Evolutionary conservation across 495 filamentous ascomycete genomes (phyloP).

Genomic region (Staphylotrichum tortipilum): DNA sequence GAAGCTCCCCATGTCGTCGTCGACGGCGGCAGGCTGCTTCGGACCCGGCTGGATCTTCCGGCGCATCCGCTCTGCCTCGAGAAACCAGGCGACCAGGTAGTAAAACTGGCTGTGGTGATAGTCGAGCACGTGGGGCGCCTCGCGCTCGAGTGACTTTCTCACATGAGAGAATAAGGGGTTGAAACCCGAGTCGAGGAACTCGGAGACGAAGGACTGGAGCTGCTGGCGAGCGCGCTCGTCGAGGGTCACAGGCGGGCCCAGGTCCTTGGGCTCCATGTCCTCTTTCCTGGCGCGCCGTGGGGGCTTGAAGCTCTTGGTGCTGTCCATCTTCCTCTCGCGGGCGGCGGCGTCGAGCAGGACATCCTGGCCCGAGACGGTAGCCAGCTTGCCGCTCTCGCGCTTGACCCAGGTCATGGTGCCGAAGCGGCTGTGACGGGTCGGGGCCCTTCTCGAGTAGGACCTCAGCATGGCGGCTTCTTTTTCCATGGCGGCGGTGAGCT

Average conservation of each 20-base stretch:
- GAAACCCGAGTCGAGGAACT: slow-evolving; percentile 92
- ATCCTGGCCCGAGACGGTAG: slow-evolving; percentile 82
- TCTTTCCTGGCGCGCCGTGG: slow-evolving; percentile 56
- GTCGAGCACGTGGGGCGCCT: slow-evolving; percentile 72
- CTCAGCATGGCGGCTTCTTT: slow-evolving; percentile 75
- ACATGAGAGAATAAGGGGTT: slow-evolving; percentile 86
- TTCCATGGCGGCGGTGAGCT: slow-evolving; percentile 62
- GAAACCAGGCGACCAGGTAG: slow-evolving; percentile 89
- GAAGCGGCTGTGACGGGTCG: slow-evolving; percentile 86
- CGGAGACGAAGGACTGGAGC: slow-evolving; percentile 75
- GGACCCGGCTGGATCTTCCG: slow-evolving; percentile 46
- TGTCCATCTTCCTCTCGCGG: slow-evolving; percentile 81
- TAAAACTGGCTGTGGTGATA: slow-evolving; percentile 77
- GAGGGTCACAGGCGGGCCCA: slow-evolving; percentile 62
- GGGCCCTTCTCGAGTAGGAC: slow-evolving; percentile 67
- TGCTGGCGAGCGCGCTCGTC: slow-evolving; percentile 59
- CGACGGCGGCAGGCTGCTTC: slow-evolving; percentile 32
- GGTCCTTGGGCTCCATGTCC: slow-evolving; percentile 61
- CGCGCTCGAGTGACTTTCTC: slow-evolving; percentile 81
- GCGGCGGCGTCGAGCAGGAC: slow-evolving; percentile 64
- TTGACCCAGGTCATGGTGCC: slow-evolving; percentile 98
- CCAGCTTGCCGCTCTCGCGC: slow-evolving; percentile 68
- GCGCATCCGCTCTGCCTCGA: slow-evolving; percentile 76
- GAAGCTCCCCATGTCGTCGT: slow-evolving; percentile 66
- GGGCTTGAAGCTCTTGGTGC: slow-evolving; percentile 80